Conservation (phyloP, 140 eudicot species). For the Cichorium intybus region DNA sequence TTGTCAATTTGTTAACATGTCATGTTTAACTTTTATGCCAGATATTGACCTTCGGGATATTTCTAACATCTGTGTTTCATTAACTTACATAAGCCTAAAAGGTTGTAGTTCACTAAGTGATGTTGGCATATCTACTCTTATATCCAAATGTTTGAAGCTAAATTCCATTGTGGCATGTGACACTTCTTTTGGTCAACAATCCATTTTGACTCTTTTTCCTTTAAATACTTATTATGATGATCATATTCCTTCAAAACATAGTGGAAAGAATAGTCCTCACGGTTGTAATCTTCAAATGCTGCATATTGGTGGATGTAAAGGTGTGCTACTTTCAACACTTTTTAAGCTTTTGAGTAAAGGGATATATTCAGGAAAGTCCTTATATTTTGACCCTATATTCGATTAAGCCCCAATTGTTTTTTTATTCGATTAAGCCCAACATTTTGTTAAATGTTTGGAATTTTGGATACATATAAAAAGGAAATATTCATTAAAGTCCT, state of each 20-base stretch:
- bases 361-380: no score
- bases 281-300: slow-evolving; percentile 53
- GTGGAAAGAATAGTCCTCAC: slow-evolving; percentile 15
- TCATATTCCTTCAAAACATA: slow-evolving; percentile 1
- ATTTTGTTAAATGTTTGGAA: no score
- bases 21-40: slow-evolving; percentile 32
- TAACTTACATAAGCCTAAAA: slow-evolving; percentile 60
- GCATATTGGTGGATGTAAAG: slow-evolving; percentile 85
- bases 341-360: no score
- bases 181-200: slow-evolving; percentile 67
- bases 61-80: slow-evolving; percentile 52
- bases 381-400: no score
- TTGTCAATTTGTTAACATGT: slow-evolving; percentile 13
- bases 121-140: slow-evolving; percentile 60
- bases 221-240: slow-evolving; percentile 28
- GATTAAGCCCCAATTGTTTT: no score
- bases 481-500: no score
- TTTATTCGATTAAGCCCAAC: no score
- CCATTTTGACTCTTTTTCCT: slow-evolving; percentile 59
- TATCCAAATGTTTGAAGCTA: slow-evolving; percentile 54
- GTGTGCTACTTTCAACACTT: slow-evolving; percentile 30
- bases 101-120: slow-evolving; percentile 72
- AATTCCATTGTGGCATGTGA: slow-evolving; percentile 72
- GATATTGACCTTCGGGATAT: slow-evolving; percentile 62
- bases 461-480: no score